A percentile compares a stretch with the other conserved stretches of the same genome.
phyloP scores from a whole-genome alignment of 805 yeast species.

The Metschnikowia matae region DNA sequence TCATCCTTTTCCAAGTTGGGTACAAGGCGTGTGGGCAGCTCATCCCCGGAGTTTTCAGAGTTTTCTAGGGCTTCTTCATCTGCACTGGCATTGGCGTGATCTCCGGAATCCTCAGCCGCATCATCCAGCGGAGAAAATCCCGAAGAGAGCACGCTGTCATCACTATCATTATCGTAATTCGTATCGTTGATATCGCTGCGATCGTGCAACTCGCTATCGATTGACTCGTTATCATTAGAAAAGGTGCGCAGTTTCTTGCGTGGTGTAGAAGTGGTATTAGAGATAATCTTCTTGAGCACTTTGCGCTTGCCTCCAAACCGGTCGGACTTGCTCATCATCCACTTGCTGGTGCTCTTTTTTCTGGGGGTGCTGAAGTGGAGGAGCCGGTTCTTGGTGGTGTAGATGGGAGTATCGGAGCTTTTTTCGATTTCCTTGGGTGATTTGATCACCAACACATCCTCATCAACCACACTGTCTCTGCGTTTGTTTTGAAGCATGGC shows the following conservation, averaged over 20 bases:
- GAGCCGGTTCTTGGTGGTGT: slow-evolving; percentile 22
- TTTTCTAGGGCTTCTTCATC: slow-evolving; percentile 13
- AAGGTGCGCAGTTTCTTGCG: slow-evolving; percentile 1
- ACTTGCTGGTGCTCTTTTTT: slow-evolving; percentile 7
- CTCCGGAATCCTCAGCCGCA: background rate
- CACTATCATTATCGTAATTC: slow-evolving; percentile 6
- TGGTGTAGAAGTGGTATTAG: slow-evolving; percentile 13
- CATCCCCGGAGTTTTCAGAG: slow-evolving; percentile 14
- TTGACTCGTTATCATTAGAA: slow-evolving; percentile 10
- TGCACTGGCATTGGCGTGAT: slow-evolving; percentile 4
- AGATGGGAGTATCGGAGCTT: slow-evolving; percentile 32
- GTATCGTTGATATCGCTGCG: slow-evolving; percentile 7
- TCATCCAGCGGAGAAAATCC: background rate
- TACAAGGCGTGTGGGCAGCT: background rate
- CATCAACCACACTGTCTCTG: slow-evolving; percentile 38
- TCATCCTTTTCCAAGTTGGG: background rate
- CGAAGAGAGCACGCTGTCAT: slow-evolving; percentile 3
- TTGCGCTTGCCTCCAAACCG: slow-evolving; percentile 16
- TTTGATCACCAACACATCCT: slow-evolving; percentile 72
- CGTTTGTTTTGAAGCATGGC: slow-evolving; percentile 64
- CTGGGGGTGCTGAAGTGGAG: slow-evolving; percentile 2
- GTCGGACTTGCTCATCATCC: slow-evolving; percentile 7
- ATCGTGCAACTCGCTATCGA: slow-evolving; percentile 11
- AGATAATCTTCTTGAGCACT: slow-evolving; percentile 24
- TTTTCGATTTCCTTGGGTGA: slow-evolving; percentile 72